Base-by-base conservation (phyloP, 78 protist species). In the Kipferlia bialata region DNA sequence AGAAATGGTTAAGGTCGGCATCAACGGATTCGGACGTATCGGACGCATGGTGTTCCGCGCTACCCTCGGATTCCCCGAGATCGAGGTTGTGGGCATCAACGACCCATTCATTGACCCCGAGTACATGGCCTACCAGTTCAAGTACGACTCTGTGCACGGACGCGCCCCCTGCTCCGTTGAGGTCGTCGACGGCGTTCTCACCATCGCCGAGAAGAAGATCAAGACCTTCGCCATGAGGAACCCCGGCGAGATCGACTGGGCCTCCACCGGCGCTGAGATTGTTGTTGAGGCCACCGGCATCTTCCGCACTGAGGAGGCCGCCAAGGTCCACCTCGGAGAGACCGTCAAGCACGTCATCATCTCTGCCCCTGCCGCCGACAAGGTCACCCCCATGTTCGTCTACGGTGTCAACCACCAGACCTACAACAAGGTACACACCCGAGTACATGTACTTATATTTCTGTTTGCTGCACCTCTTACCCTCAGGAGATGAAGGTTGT, bases 361-460 rank as follows among this genome's bases (percentile, higher is more conserved):
- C 94, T 67, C 96, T 10, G 99, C 98, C 12, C 99, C 99, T 29
- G 75, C 97, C 12, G 37, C 18, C n/a, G 48, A 41, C 48, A n/a
- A n/a, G n/a, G 97, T 87, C 66, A 89, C 93, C 2, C 97, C 97
- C 45, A 95, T 88, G 91, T 91, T 81, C 62, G 98, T 97, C 54
- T 78, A 85, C 88, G 98, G 98, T 70, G 97, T 91, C 63, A 97
- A 97, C n/a, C n/a, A n/a, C n/a, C n/a, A n/a, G n/a, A n/a, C n/a
- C 85, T 41, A 13, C 48, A 10, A 41, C 48, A 41, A 41, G 48
- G 48, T 41, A 5, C 5, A 5, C 48, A 10, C 48, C 48, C n/a
- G n/a, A n/a, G n/a, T n/a, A n/a, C n/a, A n/a, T n/a, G n/a, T n/a
- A n/a, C n/a, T n/a, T n/a, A n/a, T n/a, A n/a, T n/a, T n/a, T n/a